Percentiles rank a stretch among this genome's conserved stretches.
Evolutionary conservation across 2,329 filamentous ascomycete genomes (phyloP).

Genomic region (Aspergillus sp.): DNA sequence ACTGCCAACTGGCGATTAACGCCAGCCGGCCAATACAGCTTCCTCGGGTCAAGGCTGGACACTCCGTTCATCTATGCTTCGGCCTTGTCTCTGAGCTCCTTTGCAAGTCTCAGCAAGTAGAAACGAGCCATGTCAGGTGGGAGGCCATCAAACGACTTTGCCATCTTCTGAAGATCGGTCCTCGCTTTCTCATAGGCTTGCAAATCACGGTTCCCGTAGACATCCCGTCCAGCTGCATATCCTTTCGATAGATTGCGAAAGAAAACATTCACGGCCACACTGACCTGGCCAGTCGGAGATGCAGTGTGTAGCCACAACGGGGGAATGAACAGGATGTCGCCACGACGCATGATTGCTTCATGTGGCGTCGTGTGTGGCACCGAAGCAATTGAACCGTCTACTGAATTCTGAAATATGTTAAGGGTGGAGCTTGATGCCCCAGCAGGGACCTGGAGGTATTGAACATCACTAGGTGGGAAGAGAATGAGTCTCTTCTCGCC

Average conservation of each 20-base stretch:
- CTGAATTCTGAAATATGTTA: constrained; percentile 62
- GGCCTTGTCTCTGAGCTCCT: constrained; percentile 58
- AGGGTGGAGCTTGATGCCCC: constrained; percentile 79
- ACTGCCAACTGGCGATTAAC: not conserved
- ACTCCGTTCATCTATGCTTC: constrained; percentile 20
- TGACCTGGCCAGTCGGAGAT: constrained; percentile 47
- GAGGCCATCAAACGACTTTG: constrained; percentile 49
- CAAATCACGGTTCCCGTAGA: constrained; percentile 85
- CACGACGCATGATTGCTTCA: constrained; percentile 66
- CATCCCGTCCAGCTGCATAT: constrained; percentile 75
- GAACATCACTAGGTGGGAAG: constrained; percentile 76
- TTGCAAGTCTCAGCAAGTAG: constrained; percentile 71
- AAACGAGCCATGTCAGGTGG: constrained; percentile 70
- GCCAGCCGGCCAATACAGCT: not conserved
- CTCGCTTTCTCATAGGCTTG: constrained; percentile 81
- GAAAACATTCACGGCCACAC: constrained; percentile 86
- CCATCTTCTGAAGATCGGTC: constrained; percentile 68
- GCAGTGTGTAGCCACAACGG: constrained; percentile 81
- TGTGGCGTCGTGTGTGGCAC: constrained; percentile 66
- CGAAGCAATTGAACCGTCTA: constrained; percentile 52
- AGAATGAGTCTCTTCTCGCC: constrained; percentile 74
- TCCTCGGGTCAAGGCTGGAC: not conserved
- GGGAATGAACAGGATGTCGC: constrained; percentile 79
- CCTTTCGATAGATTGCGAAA: constrained; percentile 69
- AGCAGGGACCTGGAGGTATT: constrained; percentile 67